Evolutionary conservation across 768 basidiomycete species (phyloP).

Genomic region (Tylopilus rubrobrunneus): DNA sequence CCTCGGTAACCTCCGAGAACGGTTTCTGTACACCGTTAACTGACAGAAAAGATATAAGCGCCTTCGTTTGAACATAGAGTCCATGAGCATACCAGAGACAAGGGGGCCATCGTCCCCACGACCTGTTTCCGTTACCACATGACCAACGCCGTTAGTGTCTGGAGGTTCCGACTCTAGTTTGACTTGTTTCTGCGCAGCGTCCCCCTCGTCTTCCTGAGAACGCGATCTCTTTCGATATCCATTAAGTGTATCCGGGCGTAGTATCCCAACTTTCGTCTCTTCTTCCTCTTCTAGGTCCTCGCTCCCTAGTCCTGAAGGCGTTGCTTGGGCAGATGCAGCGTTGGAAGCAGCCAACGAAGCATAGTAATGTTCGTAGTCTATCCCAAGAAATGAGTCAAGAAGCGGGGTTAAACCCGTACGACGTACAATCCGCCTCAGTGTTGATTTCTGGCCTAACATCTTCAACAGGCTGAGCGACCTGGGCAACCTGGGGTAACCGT

Average conservation of each 20-base stretch:
- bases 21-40: constrained; percentile 74
- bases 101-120: constrained; percentile 49
- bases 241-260: constrained; percentile 66
- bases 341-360: constrained; percentile 68
- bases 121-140: background rate
- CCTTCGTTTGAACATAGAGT: background rate
- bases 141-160: constrained; percentile 16
- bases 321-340: constrained; percentile 54
- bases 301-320: constrained; percentile 53
- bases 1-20: constrained; percentile 83
- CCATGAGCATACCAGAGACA: constrained; percentile 54
- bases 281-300: constrained; percentile 69
- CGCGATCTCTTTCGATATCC: constrained; percentile 73
- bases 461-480: constrained; percentile 22
- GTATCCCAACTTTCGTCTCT: constrained; percentile 61
- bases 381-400: background rate
- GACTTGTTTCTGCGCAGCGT: constrained; percentile 34
- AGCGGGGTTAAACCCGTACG: background rate
- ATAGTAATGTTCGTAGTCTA: constrained; percentile 82
- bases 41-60: constrained; percentile 24
- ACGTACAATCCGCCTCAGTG: constrained; percentile 64
- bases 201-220: constrained; percentile 56
- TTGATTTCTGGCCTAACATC: constrained; percentile 49
- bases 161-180: constrained; percentile 38
- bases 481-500: constrained; percentile 31